These are phyloP conservation scores for Mycena belliarum DNA, from an alignment of 768 basidiomycete species.

Conservation along the genomic window DNA sequence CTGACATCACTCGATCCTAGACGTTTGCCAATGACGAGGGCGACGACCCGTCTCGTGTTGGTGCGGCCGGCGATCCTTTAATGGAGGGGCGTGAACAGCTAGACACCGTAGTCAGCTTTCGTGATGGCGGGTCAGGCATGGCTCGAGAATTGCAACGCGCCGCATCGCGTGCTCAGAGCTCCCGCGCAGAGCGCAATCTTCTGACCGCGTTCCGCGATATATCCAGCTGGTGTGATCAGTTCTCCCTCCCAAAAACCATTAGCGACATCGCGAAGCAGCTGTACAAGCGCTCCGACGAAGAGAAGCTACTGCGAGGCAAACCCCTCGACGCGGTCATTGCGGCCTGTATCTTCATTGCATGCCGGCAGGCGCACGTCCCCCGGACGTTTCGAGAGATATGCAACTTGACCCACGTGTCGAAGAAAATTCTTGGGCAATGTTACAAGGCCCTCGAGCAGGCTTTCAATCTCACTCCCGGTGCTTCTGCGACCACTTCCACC, in stretches of 20 bases:
- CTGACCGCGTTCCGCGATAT: conserved; percentile 90
- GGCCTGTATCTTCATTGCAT: conserved; percentile 97
- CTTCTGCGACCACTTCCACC: conserved; percentile 50
- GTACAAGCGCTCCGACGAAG: conserved; percentile 96
- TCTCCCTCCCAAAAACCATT: conserved; percentile 91
- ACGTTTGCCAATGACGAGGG: conserved; percentile 99
- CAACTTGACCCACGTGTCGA: conserved; percentile 89
- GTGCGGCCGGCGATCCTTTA: conserved; percentile 90
- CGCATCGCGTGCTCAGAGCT: conserved; percentile 75
- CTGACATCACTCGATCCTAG: conserved; percentile 40
- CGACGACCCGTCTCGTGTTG: conserved; percentile 99
- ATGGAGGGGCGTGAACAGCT: conserved; percentile 95
- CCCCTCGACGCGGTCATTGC: conserved; percentile 92
- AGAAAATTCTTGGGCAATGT: conserved; percentile 93
- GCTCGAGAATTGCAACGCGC: conserved; percentile 92
- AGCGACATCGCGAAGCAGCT: conserved; percentile 96
- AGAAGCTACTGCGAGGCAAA: conserved; percentile 89
- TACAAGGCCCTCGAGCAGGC: conserved; percentile 87
- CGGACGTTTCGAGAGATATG: conserved; percentile 96
- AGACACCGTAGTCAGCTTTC: conserved; percentile 92
- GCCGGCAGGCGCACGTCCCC: conserved; percentile 92
- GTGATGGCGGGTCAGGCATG: conserved; percentile 92
- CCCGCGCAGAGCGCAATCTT: conserved; percentile 83
- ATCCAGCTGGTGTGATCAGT: conserved; percentile 91
- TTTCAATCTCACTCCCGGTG: conserved; percentile 85